Base-by-base conservation (phyloP, 2,329 filamentous ascomycete genomes). In the Exophiala phaeomuriformis region DNA sequence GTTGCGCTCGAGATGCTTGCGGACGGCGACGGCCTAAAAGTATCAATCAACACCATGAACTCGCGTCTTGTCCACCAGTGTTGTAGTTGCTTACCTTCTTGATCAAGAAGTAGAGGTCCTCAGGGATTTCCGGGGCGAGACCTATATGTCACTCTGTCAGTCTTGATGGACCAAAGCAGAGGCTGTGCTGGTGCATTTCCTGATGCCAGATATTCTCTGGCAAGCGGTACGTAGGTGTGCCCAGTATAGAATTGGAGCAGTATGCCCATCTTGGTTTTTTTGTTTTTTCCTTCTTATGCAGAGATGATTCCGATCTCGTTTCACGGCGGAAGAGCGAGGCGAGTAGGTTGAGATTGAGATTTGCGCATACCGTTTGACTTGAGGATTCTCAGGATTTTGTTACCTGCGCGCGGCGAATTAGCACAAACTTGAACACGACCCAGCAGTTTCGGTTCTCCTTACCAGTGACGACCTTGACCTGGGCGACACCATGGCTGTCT, bases 91-190 rank as follows among this genome's bases (percentile, higher is more conserved):
- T 71, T 73, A 94, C 91, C 90, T 98, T 98, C 88, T 96, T 96
- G 88, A 97, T 97, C 76, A 97, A 82, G 88, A 95, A 95, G 86
- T 97, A 98, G 67, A 97, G 86, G 78, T 98, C 93, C 85, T 98
- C 93, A 73, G 94, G 93, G 69, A 98, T 85, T 76, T 97, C 90
- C 75, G 94, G 93, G 68, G 93, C 91, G 74, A 98, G 90, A 81
- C 93, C 93, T 98, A 80, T 80, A 19, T 71, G 85, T 94, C 90
- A 82, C 90, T 90, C 86, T 84, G 88, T 93, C 88, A 93, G 88
- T 84, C 83, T 19, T 71, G 65, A 57, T 67, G 68, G 79, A 91
- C 88, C 88, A 86, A 63, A 83, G 79, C 86, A 90, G 87, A 89
- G 88, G 88, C 88, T 83, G 42, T 56, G 52, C 52, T 57, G 60